A percentile compares a stretch with the other conserved stretches of the same genome.
phyloP scores from a whole-genome alignment of 169 alveolate species.

The Besnoitia besnoiti region DNA sequence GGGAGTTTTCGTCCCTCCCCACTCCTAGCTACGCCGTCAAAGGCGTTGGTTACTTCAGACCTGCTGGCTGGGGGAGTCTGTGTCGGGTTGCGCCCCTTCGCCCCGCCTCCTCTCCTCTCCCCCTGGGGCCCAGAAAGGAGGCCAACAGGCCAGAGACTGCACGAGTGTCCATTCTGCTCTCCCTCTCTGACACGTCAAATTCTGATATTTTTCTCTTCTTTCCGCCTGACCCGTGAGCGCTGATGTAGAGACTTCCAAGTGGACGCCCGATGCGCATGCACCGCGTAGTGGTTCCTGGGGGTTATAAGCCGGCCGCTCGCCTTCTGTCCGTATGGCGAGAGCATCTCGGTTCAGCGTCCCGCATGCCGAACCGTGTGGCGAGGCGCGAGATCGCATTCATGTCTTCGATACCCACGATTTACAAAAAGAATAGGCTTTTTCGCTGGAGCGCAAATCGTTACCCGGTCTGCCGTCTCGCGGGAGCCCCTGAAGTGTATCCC shows the following conservation, averaged over 20 bases:
- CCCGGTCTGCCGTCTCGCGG: background rate
- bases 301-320: background rate
- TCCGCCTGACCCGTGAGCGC: background rate
- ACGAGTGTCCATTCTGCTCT: background rate
- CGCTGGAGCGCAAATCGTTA: background rate
- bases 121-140: background rate
- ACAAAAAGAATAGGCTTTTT: no score
- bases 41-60: background rate
- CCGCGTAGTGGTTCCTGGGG: background rate
- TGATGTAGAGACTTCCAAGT: background rate
- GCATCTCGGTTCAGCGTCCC: background rate
- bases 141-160: background rate
- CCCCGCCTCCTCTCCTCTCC: background rate
- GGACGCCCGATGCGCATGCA: background rate
- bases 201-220: background rate
- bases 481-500: background rate
- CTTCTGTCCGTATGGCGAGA: background rate
- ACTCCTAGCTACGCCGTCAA: background rate
- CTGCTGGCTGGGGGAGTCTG: background rate
- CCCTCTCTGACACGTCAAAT: background rate
- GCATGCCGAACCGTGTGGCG: background rate
- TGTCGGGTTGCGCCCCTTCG: background rate
- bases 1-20: background rate
- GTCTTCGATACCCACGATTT: background rate
- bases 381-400: background rate